Evolutionary conservation across 1,284 basidiomycete genomes (phyloP).

Genomic region (Austropuccinia psidii): DNA sequence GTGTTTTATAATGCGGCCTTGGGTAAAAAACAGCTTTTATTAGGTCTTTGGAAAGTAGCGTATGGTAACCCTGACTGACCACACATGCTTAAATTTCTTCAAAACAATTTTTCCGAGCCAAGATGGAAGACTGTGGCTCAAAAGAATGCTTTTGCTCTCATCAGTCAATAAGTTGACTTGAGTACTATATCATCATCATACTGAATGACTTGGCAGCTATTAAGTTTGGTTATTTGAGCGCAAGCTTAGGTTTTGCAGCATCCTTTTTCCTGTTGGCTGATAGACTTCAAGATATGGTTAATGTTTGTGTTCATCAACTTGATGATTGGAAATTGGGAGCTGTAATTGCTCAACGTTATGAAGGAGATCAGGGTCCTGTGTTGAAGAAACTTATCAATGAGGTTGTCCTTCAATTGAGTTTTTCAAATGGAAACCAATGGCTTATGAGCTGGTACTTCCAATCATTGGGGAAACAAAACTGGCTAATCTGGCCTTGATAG

Average conservation of each 20-base stretch:
- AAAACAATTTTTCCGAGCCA: conserved; percentile 75
- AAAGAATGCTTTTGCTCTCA: conserved; percentile 91
- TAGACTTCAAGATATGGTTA: conserved; percentile 80
- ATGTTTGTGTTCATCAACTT: conserved; percentile 79
- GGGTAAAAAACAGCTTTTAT: conserved; percentile 81
- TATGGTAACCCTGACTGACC: conserved; percentile 84
- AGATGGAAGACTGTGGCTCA: conserved; percentile 87
- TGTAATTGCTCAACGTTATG: conserved; percentile 72
- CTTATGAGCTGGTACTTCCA: conserved; percentile 97
- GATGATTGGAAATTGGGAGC: conserved; percentile 83
- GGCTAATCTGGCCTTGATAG: conserved; percentile 72
- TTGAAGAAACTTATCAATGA: conserved; percentile 62
- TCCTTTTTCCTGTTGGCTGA: conserved; percentile 93
- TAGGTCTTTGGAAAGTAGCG: conserved; percentile 91
- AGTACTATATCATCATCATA: too few relatives aligned
- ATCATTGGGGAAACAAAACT: conserved; percentile 76
- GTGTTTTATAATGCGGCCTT: conserved; percentile 93
- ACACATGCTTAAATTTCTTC: conserved; percentile 83
- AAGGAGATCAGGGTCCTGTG: conserved; percentile 73
- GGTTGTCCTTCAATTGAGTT: conserved; percentile 72
- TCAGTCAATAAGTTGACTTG: conserved; percentile 83
- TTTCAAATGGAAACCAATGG: conserved; percentile 80
- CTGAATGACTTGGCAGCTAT: too few relatives aligned
- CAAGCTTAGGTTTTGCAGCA: conserved; percentile 72
- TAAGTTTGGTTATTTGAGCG: not conserved